Conservation (phyloP, 2,329 filamentous ascomycete genomes). For the Talaromyces piceae region DNA sequence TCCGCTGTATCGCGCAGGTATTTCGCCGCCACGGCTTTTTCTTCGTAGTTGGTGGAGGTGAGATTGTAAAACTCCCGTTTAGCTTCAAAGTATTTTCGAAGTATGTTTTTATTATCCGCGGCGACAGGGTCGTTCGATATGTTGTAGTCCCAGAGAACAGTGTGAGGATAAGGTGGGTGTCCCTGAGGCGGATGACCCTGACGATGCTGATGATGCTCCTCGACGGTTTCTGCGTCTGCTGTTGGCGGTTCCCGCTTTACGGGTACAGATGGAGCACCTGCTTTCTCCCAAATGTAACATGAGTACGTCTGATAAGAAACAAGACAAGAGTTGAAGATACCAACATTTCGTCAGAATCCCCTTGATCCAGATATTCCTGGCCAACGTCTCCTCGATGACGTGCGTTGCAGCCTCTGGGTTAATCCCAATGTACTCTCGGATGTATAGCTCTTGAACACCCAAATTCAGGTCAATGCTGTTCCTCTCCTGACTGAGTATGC, state of each 20-base stretch:
- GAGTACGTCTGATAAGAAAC: neutral
- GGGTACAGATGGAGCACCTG: no score
- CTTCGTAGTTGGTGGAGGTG: constrained; percentile 17
- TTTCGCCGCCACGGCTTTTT: constrained; percentile 23
- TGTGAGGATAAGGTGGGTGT: neutral
- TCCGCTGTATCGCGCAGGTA: constrained; percentile 40
- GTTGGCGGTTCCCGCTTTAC: neutral
- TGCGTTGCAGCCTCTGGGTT: constrained; percentile 13
- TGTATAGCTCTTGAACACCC: constrained; percentile 28
- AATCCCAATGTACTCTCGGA: constrained; percentile 32
- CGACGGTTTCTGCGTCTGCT: neutral
- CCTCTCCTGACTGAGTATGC: constrained; percentile 28
- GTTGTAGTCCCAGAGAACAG: constrained; percentile 1
- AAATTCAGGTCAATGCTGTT: constrained; percentile 22
- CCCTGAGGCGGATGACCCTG: no score
- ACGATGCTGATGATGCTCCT: no score
- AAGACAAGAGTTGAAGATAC: neutral
- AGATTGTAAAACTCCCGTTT: constrained; percentile 30
- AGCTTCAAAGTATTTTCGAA: constrained; percentile 27
- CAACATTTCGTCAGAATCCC: constrained; percentile 19
- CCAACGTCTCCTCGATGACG: constrained; percentile 19
- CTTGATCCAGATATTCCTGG: constrained; percentile 22
- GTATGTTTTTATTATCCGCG: constrained; percentile 7
- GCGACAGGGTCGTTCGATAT: neutral
- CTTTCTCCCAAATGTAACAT: no score